phyloP scores from a whole-genome alignment of 345 rosid genomes.

The Carallia brachiata region DNA sequence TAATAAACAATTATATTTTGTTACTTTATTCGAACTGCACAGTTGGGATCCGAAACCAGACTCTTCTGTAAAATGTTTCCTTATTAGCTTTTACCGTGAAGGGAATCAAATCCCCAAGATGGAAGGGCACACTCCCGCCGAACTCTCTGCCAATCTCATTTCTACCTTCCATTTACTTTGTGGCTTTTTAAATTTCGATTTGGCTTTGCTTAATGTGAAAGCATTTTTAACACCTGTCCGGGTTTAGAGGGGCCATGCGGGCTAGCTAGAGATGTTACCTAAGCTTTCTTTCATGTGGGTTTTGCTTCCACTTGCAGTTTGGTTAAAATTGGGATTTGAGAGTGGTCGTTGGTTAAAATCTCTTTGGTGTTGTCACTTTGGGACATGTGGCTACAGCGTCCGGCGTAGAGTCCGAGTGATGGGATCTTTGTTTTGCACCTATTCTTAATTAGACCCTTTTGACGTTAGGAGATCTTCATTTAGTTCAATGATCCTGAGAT shows the following conservation, averaged over 20 bases:
- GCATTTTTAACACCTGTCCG: conserved; percentile 11
- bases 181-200: not conserved
- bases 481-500: no score
- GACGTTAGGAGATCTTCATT: no score
- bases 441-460: not conserved
- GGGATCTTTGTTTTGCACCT: conserved; percentile 16
- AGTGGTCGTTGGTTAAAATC: not conserved
- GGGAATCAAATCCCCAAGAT: conserved; percentile 6
- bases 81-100: conserved; percentile 9
- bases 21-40: no score
- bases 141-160: conserved; percentile 24
- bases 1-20: no score
- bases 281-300: conserved; percentile 12
- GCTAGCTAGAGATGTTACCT: not conserved
- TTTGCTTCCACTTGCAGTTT: not conserved
- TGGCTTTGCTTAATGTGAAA: conserved; percentile 13
- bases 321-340: no score
- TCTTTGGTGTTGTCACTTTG: conserved; percentile 1
- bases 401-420: conserved; percentile 15
- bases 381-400: conserved; percentile 32
- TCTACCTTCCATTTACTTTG: not conserved
- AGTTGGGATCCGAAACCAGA: no score
- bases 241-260: conserved; percentile 20
- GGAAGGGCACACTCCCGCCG: conserved; percentile 25
- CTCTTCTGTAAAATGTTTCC: not conserved